Evolutionary conservation across 2,329 filamentous ascomycete genomes (phyloP), one percentile per base, ranked within the genome.

Genomic region (Lachnellula occidentalis): DNA sequence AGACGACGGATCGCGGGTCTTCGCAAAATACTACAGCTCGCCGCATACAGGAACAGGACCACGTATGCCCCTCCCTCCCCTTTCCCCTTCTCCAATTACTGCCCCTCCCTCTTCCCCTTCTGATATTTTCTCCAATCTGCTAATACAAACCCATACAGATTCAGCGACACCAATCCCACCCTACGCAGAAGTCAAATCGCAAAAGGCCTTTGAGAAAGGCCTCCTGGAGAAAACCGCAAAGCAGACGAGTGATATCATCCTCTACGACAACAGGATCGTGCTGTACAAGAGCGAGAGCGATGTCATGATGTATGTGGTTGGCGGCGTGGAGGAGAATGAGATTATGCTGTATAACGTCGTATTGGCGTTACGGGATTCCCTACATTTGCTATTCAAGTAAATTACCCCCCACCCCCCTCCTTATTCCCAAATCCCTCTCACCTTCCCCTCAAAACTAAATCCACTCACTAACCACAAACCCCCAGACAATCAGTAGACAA

Each of bases 221-320:
- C 81, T 99, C 39, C 76, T 96, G 57, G 87, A 96, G 68, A 97
- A 99, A 81, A 97, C 94, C 15, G 87, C 88, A 63, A 99, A 97
- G 79, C 90, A 95, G 76, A 92, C 84, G 14, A 90, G 88, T 65
- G 94, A 97, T 75, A 94, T 99, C 66, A 95, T 99, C 65, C 83
- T 99, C 53, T 97, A 96, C 75, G 94, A 99, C 75, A 95, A 95
- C 76, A 85, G 90, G 67, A 87, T 99, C 58, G 90, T 97, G 53
- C 86, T 97, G 50, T 99, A 96, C 80, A 99, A 99, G 83, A 88
- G 88, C 76, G 94, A 99, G 78, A 91, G 89, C 65, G 94, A 99
- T 72, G 88, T 97, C 54, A 96, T 96, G 87, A 83, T 89, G 45
- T 97, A 97, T 71, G 88, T 97, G 24, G 89, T 99, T 11, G 92